phyloP scores from a whole-genome alignment of 2,329 filamentous ascomycete species.

The Diaporthe helianthi region DNA sequence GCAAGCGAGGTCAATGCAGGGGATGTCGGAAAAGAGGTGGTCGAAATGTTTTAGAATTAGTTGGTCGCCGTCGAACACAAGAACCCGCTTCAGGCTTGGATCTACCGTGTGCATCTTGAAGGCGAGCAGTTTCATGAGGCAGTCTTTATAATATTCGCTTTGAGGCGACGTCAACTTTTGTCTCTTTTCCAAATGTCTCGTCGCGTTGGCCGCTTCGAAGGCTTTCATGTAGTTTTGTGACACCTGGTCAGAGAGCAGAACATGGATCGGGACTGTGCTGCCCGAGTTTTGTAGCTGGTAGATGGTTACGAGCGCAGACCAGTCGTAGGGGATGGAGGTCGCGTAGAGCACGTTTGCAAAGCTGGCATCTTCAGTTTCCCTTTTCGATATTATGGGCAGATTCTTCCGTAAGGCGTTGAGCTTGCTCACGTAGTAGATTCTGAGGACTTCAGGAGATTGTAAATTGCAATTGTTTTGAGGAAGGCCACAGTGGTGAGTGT shows the following conservation, averaged over 20 bases:
- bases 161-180: background rate
- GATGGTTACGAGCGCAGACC: slow-evolving; percentile 21
- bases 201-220: background rate
- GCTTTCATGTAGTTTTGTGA: background rate
- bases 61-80: slow-evolving; percentile 13
- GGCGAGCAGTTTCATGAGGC: slow-evolving; percentile 14
- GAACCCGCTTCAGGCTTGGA: background rate
- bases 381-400: background rate
- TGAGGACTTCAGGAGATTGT: background rate
- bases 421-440: background rate
- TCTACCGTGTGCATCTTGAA: slow-evolving; percentile 20
- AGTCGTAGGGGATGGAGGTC: slow-evolving; percentile 1
- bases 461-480: background rate
- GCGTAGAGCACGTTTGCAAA: slow-evolving; percentile 17
- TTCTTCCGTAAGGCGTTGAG: background rate
- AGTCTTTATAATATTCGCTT: background rate
- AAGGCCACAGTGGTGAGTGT: background rate
- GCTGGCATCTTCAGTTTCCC: background rate
- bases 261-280: slow-evolving; percentile 10
- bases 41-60: slow-evolving; percentile 15
- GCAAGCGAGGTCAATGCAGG: background rate
- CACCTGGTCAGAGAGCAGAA: background rate
- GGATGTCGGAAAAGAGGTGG: background rate
- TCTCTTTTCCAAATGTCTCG: background rate
- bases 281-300: background rate